Evolutionary conservation across 768 basidiomycete species (phyloP).

Genomic region (Rhizopogon rudus): DNA sequence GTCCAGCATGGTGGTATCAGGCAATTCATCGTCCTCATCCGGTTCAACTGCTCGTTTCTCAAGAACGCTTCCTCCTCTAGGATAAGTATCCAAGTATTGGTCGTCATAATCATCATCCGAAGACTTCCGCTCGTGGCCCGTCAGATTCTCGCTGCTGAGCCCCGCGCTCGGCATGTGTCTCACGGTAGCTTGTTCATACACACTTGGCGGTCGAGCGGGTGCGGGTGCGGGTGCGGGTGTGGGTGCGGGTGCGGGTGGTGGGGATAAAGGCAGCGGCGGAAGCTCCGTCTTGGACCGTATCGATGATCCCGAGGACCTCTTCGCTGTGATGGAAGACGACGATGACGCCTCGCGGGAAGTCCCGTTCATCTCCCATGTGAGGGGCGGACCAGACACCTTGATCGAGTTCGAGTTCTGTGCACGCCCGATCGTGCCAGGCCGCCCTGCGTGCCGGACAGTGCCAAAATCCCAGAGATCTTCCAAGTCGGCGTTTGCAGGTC

Average conservation of each 20-base stretch:
- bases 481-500: slow-evolving; percentile 50
- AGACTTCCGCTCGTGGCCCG: slow-evolving; percentile 38
- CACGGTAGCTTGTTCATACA: slow-evolving; percentile 62
- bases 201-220: slow-evolving; percentile 29
- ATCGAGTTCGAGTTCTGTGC: slow-evolving; percentile 47
- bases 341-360: slow-evolving; percentile 36
- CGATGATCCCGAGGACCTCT: slow-evolving; percentile 36
- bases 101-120: slow-evolving; percentile 66
- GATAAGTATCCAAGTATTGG: slow-evolving; percentile 46
- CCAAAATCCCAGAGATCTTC: slow-evolving; percentile 98
- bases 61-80: slow-evolving; percentile 35
- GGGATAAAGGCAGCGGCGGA: slow-evolving; percentile 48
- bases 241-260: slow-evolving; percentile 24
- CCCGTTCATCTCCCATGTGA: slow-evolving; percentile 79
- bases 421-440: slow-evolving; percentile 63
- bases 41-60: slow-evolving; percentile 26
- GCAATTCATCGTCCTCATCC: slow-evolving; percentile 52
- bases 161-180: slow-evolving; percentile 44
- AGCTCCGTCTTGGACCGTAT: slow-evolving; percentile 50
- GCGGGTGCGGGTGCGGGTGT: not conserved
- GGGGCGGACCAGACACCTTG: slow-evolving; percentile 58
- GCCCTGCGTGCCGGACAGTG: slow-evolving; percentile 75
- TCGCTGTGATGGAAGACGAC: slow-evolving; percentile 28
- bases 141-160: slow-evolving; percentile 18
- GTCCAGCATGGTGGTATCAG: slow-evolving; percentile 91